A percentile compares a stretch with the other conserved stretches of the same genome.
These are phyloP conservation scores for Globisporangium paddicum DNA, from an alignment of 352 stramenopile species.

Conservation along the genomic window DNA sequence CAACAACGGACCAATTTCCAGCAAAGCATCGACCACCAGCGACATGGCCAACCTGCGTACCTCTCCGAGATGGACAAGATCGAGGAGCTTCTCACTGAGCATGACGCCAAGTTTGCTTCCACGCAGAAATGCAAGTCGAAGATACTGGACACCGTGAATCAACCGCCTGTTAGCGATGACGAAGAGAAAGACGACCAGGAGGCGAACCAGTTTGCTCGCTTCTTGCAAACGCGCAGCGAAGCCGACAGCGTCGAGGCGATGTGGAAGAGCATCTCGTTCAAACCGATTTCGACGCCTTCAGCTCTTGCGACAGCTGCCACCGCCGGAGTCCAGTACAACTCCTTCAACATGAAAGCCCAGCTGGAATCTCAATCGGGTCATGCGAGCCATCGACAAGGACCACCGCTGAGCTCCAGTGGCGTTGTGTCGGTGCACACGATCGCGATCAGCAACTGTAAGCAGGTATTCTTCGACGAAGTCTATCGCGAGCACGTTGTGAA, in stretches of 20 bases:
- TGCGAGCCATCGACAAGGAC: not conserved
- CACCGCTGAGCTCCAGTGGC: not conserved
- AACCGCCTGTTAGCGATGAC: not conserved
- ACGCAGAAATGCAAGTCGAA: constrained; percentile 8
- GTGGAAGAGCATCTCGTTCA: constrained; percentile 46
- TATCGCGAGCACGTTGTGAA: constrained; percentile 38
- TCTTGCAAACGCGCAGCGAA: constrained; percentile 11
- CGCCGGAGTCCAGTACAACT: constrained; percentile 28
- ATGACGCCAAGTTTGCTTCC: constrained; percentile 14
- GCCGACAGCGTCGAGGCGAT: constrained; percentile 46
- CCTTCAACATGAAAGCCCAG: not conserved
- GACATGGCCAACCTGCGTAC: constrained; percentile 18
- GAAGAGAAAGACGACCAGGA: not conserved
- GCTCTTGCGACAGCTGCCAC: not conserved
- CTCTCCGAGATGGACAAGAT: constrained; percentile 49
- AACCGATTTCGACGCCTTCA: constrained; percentile 14
- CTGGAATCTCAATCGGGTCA: not conserved
- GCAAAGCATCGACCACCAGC: not conserved
- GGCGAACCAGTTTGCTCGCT: constrained; percentile 7
- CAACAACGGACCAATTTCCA: not conserved
- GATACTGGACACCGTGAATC: not conserved
- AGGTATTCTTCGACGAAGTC: constrained; percentile 47
- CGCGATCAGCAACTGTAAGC: constrained; percentile 25
- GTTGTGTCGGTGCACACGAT: constrained; percentile 19
- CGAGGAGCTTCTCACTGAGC: constrained; percentile 39